Conservation (phyloP, 306 rosid species). For the Castanea mollissima region DNA sequence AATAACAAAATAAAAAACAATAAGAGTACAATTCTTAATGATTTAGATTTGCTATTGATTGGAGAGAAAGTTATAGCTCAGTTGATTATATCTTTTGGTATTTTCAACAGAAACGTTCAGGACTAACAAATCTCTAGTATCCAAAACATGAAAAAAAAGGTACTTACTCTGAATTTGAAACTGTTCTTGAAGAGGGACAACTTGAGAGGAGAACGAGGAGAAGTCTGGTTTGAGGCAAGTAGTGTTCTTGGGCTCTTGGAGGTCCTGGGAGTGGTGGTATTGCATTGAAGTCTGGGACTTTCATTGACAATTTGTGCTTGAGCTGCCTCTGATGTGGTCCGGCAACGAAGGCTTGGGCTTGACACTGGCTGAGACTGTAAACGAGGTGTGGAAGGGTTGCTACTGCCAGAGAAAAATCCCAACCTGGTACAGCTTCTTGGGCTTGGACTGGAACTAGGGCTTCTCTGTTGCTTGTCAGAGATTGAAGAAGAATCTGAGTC, state of each 20-base stretch:
- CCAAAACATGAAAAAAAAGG: no score
- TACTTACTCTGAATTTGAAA: conserved; percentile 80
- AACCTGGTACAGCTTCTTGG: conserved; percentile 70
- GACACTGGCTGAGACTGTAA: conserved; percentile 34
- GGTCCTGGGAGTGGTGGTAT: conserved; percentile 35
- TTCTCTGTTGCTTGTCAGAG: conserved; percentile 45
- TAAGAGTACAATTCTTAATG: background rate
- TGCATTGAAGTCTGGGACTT: conserved; percentile 43
- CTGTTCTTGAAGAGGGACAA: conserved; percentile 89
- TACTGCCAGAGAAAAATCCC: conserved; percentile 67
- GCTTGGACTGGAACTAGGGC: conserved; percentile 54
- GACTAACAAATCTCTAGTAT: no score
- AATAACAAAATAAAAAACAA: background rate
- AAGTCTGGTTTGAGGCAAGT: conserved; percentile 60
- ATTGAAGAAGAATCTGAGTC: conserved; percentile 52
- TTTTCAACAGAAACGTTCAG: no score
- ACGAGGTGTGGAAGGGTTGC: conserved; percentile 70
- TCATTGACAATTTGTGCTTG: conserved; percentile 14
- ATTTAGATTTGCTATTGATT: background rate
- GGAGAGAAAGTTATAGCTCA: no score
- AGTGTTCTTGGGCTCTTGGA: conserved; percentile 41
- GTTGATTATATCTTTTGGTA: no score
- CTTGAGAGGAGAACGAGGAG: conserved; percentile 91
- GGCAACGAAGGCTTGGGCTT: conserved; percentile 49
- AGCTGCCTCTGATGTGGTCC: conserved; percentile 43